Evolutionary conservation across 129 eudicot species (phyloP).

Genomic region (Solidago caesia): DNA sequence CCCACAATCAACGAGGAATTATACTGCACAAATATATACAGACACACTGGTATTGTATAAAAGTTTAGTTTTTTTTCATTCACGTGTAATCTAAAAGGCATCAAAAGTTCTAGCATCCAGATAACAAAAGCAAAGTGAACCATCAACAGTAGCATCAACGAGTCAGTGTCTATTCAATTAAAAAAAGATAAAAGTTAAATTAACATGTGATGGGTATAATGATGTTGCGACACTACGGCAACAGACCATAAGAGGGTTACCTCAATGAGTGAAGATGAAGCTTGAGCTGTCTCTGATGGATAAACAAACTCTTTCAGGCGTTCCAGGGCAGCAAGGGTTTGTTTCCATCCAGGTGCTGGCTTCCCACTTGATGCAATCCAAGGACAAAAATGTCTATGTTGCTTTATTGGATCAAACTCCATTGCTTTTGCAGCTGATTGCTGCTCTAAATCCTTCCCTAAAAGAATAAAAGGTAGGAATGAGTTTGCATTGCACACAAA

Average conservation of each 20-base stretch:
- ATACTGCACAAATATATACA: not conserved
- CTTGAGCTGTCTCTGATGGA: conserved; percentile 37
- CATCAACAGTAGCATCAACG: not conserved
- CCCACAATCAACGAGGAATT: not conserved
- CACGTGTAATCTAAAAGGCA: not conserved
- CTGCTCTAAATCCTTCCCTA: conserved; percentile 38
- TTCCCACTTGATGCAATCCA: conserved; percentile 68
- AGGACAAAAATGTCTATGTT: conserved; percentile 94
- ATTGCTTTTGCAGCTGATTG: conserved; percentile 28
- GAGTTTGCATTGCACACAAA: not conserved
- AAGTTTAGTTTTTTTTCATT: not conserved
- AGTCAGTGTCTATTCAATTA: not conserved
- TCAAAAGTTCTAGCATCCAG: not conserved
- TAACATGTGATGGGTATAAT: not conserved
- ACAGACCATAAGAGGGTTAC: conserved; percentile 35
- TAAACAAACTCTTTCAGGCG: conserved; percentile 54
- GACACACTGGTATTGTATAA: not conserved
- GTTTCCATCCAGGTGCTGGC: conserved; percentile 75
- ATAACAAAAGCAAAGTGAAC: not conserved
- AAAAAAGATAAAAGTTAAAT: not conserved
- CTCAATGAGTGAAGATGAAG: conserved; percentile 74
- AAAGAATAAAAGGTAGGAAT: not conserved
- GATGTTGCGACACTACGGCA: not conserved
- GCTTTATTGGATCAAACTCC: conserved; percentile 86
- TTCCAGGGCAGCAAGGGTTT: conserved; percentile 68